Evolutionary conservation across 1,139 yeast genomes (phyloP).

Genomic region (Diutina pseudorugosa): DNA sequence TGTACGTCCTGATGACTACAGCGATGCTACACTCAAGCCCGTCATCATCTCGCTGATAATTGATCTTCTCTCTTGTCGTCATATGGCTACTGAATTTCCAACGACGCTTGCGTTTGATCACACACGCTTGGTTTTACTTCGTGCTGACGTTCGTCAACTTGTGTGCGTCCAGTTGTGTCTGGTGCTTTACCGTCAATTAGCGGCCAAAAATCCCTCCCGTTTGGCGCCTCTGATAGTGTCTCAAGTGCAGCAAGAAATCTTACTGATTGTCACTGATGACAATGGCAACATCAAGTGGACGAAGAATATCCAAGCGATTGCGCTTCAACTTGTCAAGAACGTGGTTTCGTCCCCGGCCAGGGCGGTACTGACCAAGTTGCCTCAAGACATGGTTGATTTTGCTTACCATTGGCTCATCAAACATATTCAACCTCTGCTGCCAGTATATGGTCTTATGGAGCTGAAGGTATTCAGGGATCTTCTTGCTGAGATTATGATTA

Average conservation of each 20-base stretch:
- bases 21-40: constrained; percentile 16
- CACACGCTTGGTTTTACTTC: constrained; percentile 58
- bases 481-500: constrained; percentile 18
- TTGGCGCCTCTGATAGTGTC: constrained; percentile 18
- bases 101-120: constrained; percentile 82
- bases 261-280: constrained; percentile 75
- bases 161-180: constrained; percentile 71
- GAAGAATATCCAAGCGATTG: constrained; percentile 59
- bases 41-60: constrained; percentile 39
- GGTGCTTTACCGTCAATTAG: constrained; percentile 58
- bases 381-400: constrained; percentile 42
- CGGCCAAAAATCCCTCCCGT: constrained; percentile 10
- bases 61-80: constrained; percentile 60
- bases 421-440: constrained; percentile 78
- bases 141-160: constrained; percentile 79
- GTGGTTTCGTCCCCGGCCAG: constrained; percentile 11
- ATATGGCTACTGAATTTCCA: constrained; percentile 77
- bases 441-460: constrained; percentile 70
- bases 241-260: constrained; percentile 43
- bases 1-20: background rate
- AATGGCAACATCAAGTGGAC: constrained; percentile 90
- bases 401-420: constrained; percentile 72
- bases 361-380: constrained; percentile 12
- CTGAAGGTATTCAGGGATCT: constrained; percentile 46
- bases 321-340: constrained; percentile 56